Base-by-base conservation (phyloP, 192 early-diverging fungal genomes). In the Podila verticillata region DNA sequence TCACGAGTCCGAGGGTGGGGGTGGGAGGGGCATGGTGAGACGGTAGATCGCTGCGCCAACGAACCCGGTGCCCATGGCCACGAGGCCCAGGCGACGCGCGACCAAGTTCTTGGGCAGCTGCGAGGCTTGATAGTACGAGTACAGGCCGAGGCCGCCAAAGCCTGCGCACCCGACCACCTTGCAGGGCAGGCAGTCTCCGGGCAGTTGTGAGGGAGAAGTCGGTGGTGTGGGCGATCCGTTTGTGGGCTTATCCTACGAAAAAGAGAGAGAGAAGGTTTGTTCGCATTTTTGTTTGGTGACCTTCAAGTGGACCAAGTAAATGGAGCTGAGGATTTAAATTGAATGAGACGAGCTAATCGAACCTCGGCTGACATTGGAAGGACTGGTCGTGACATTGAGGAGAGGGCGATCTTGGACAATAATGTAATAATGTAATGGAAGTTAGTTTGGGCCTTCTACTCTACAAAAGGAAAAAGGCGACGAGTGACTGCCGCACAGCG, bases 101-200 rank as follows among this genome's bases (percentile, higher is more conserved):
- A 72, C 66, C 1, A 64, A 65, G 19, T 26, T 72, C 59, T 68
- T 72, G n/a, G 77, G 77, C 44, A 80, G n/a, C 68, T 72, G 65
- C 19, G 71, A 58, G 0, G 77, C 77, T n/a, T 80, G 70, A 32
- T 80, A 80, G 32, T 72, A 80, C 5, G 77, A 80, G 26, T 80
- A 80, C 3, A 80, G 60, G 7, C 77, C 77, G 1, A 80, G 58
- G 19, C 77, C 77, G 8, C 77, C 61, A 49, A 80, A 80, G 1
- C 77, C 77, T 3, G 56, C 66, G 54, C 77, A 68, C 1, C 77
- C 77, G 5, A 80, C 61, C 12, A 80, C 12, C 24, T 72, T 80
- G 32, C 77, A 80, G 8, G 77, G 77, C 51, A 72, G n/a, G 49
- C 77, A 80, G 30, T 80, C 77, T 44, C 24, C 61, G 8, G 70